These are phyloP conservation scores for Gnaphalium uliginosum DNA, from an alignment of 129 eudicot species.

Conservation along the genomic window DNA sequence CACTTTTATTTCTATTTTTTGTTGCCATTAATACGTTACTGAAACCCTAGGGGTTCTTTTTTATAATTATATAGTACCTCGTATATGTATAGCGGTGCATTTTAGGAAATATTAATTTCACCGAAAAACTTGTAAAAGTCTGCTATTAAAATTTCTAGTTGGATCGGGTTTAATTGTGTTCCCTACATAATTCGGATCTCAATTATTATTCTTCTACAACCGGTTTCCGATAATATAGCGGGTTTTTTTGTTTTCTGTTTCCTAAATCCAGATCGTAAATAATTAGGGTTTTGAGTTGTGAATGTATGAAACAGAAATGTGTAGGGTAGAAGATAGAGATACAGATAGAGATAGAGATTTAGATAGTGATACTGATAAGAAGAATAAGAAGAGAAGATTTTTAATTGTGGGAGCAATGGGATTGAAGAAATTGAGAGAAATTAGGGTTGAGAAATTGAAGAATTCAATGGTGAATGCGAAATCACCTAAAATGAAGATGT, in stretches of 20 bases:
- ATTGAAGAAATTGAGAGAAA: slow-evolving; percentile 52
- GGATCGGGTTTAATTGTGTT: slow-evolving; percentile 37
- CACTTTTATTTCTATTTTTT: slow-evolving; percentile 6
- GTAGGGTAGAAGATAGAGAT: slow-evolving; percentile 34
- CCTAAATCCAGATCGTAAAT: slow-evolving; percentile 17
- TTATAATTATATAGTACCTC: background rate
- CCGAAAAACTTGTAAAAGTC: slow-evolving; percentile 19
- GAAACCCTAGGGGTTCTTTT: background rate
- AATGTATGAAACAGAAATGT: slow-evolving; percentile 42
- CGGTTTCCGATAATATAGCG: background rate
- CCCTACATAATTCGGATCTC: slow-evolving; percentile 29
- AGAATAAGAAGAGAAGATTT: slow-evolving; percentile 41
- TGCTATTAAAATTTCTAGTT: slow-evolving; percentile 17
- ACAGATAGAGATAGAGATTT: background rate
- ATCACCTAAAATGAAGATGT: slow-evolving; percentile 71
- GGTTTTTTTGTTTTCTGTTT: slow-evolving; percentile 9
- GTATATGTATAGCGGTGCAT: slow-evolving; percentile 18
- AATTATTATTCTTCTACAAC: background rate
- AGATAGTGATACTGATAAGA: slow-evolving; percentile 24
- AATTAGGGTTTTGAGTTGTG: slow-evolving; percentile 31
- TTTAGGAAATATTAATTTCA: slow-evolving; percentile 20
- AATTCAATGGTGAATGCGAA: slow-evolving; percentile 43
- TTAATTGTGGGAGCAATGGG: slow-evolving; percentile 59
- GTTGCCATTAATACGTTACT: slow-evolving; percentile 10
- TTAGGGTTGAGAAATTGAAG: slow-evolving; percentile 60